These are phyloP conservation scores for Phytophthora lateralis DNA, from an alignment of 352 stramenopile genomes.

Conservation along the genomic window DNA sequence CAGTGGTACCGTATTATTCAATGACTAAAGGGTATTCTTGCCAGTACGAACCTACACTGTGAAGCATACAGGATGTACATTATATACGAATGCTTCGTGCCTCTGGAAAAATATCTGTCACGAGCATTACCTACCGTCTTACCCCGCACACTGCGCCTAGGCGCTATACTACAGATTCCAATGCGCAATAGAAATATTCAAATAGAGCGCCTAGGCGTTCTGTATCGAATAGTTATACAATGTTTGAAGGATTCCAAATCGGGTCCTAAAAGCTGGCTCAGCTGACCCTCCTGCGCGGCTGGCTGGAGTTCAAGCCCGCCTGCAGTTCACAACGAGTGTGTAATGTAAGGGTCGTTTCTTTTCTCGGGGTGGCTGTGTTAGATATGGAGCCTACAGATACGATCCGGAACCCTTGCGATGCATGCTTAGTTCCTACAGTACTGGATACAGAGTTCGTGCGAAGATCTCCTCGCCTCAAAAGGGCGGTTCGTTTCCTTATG, in stretches of 20 bases:
- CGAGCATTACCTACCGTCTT: not conserved
- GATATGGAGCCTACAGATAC: not conserved
- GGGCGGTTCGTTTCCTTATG: too few species aligned
- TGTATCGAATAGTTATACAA: constrained; percentile 3
- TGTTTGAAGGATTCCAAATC: not conserved
- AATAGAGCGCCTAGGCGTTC: constrained; percentile 5
- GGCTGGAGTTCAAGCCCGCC: constrained; percentile 8
- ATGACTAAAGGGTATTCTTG: too few species aligned
- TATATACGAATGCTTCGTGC: too few species aligned
- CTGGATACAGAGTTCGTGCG: too few species aligned
- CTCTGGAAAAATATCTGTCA: too few species aligned
- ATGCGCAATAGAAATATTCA: constrained; percentile 2
- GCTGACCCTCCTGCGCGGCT: constrained; percentile 9
- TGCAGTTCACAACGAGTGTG: constrained; percentile 6
- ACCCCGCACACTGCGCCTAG: not conserved
- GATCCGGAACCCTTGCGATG: too few species aligned
- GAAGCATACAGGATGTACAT: too few species aligned
- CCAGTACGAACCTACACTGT: too few species aligned
- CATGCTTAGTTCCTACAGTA: too few species aligned
- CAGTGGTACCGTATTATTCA: too few species aligned
- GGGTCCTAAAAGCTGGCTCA: constrained; percentile 5
- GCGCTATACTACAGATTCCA: not conserved
- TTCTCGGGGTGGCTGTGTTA: constrained; percentile 1
- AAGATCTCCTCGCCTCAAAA: too few species aligned
- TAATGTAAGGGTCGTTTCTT: not conserved